Evolutionary conservation across 2,329 filamentous ascomycete species (phyloP).

Genomic region (Colletotrichum coccodes): DNA sequence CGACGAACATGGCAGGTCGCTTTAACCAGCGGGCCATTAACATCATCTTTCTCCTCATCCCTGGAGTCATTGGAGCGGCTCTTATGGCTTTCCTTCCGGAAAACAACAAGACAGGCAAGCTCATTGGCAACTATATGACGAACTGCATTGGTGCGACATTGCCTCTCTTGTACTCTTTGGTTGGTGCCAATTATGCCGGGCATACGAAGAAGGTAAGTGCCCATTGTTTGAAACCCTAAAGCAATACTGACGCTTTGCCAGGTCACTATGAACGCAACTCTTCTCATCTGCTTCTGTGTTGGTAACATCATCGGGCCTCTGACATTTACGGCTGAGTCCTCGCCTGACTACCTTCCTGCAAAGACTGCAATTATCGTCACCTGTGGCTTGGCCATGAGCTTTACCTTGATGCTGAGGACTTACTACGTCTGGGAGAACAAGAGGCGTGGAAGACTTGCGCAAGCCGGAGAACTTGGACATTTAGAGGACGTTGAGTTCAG

Average conservation of each 20-base stretch:
- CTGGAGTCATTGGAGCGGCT: conserved; percentile 58
- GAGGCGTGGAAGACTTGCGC: conserved; percentile 52
- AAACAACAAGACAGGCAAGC: conserved; percentile 55
- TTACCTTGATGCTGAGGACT: conserved; percentile 6
- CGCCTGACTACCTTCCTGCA: conserved; percentile 67
- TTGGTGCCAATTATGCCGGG: conserved; percentile 75
- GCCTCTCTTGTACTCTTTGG: conserved; percentile 74
- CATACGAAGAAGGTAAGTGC: conserved; percentile 66
- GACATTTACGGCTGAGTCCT: conserved; percentile 67
- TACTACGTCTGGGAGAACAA: conserved; percentile 27
- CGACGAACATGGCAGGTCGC: conserved; percentile 67
- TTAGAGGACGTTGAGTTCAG: conserved; percentile 63
- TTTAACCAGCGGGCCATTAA: conserved; percentile 62
- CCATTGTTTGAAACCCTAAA: not conserved
- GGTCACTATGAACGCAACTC: conserved; percentile 64
- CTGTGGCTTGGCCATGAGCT: conserved; percentile 47
- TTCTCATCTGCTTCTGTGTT: conserved; percentile 24
- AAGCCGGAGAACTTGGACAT: conserved; percentile 55
- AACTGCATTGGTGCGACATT: conserved; percentile 74
- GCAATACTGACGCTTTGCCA: not conserved
- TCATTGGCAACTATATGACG: conserved; percentile 73
- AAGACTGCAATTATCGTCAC: conserved; percentile 65
- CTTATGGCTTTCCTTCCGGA: conserved; percentile 65
- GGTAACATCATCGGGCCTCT: conserved; percentile 77
- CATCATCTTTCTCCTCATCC: conserved; percentile 31